Base-by-base conservation (phyloP, 2,329 filamentous ascomycete genomes). In the Immersiporthe knoxdaviesiana region DNA sequence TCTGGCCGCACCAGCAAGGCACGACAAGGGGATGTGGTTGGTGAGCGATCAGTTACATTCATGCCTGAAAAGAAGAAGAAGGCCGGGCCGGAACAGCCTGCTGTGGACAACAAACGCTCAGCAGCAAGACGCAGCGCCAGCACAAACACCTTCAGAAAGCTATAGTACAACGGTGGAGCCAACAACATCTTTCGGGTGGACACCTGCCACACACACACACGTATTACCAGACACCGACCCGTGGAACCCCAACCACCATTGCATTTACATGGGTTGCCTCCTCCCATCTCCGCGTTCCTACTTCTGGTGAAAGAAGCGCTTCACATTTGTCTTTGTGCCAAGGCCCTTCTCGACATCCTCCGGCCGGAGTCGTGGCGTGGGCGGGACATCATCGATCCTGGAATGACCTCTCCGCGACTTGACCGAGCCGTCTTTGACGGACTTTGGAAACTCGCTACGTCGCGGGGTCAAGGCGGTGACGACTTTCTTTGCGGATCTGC, bases 11-110 rank as follows among this genome's bases (percentile, higher is more conserved):
- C 80, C 50, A 79, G 75, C 66, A 88, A 85, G 76, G 73, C 75
- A 14, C 78, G 80, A 58, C 77, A 78, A 6, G 81, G 84, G 24
- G 84, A 88, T 54, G 81, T 86, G 32, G 85, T 87, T 50, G 88
- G 88, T 61, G 89, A 90, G 76, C 87, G 89, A 74, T 85, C 90
- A 74, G 85, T 94, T 71, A 91, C 90, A n/a, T 95, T 94, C 78
- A 85, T 90, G 69, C 91, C 91, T 11, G 83, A 85, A 71, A 84
- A 82, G 11, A 84, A 78, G 73, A 87, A 81, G 78, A 88, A 85
- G 75, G 81, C 82, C 76, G 78, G 84, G 73, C 72, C 78, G 50
- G 73, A 78, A 70, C 76, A 78, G 50, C 74, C 78, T 35, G 74
- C 77, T 35, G 76, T 77, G 37, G 75, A 77, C 59, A 77, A 77